Percentiles rank a stretch among this genome's conserved stretches.
These are phyloP conservation scores for Botryosphaeria agaves DNA, from an alignment of 2,329 filamentous ascomycete genomes.

Conservation along the genomic window DNA sequence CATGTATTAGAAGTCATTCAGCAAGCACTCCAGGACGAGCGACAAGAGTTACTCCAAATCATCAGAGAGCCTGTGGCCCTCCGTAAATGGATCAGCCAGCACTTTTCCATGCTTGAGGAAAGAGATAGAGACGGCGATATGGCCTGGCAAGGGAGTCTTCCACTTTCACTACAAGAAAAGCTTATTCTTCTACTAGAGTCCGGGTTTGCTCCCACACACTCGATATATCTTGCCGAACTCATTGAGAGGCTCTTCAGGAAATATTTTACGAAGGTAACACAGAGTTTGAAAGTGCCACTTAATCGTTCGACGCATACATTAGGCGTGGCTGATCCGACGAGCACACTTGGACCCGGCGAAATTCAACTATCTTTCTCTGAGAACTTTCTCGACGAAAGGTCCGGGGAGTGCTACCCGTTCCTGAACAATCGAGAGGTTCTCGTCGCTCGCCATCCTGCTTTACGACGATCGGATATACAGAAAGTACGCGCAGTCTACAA, in stretches of 20 bases:
- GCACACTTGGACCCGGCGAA: slow-evolving; percentile 43
- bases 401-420: slow-evolving; percentile 34
- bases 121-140: slow-evolving; percentile 11
- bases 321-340: slow-evolving; percentile 52
- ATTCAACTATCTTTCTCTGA: slow-evolving; percentile 50
- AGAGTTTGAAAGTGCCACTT: slow-evolving; percentile 42
- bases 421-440: slow-evolving; percentile 44
- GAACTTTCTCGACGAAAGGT: slow-evolving; percentile 36
- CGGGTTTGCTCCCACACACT: slow-evolving; percentile 8
- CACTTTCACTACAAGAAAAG: slow-evolving; percentile 30
- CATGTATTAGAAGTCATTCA: too few relatives aligned
- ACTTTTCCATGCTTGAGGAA: slow-evolving; percentile 22
- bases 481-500: slow-evolving; percentile 37
- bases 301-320: slow-evolving; percentile 42
- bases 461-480: slow-evolving; percentile 57
- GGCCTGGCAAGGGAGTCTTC: slow-evolving; percentile 33
- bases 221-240: slow-evolving; percentile 10
- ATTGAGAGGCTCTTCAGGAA: slow-evolving; percentile 29
- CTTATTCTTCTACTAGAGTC: slow-evolving; percentile 37
- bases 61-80: slow-evolving; percentile 33
- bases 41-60: slow-evolving; percentile 33
- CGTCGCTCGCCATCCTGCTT: slow-evolving; percentile 51
- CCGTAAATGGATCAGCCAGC: slow-evolving; percentile 35
- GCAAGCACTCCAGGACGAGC: slow-evolving; percentile 30
- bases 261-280: slow-evolving; percentile 36